Evolutionary conservation across 805 yeast genomes (phyloP).

Genomic region (Cyberlindnera samutprakarnensis): DNA sequence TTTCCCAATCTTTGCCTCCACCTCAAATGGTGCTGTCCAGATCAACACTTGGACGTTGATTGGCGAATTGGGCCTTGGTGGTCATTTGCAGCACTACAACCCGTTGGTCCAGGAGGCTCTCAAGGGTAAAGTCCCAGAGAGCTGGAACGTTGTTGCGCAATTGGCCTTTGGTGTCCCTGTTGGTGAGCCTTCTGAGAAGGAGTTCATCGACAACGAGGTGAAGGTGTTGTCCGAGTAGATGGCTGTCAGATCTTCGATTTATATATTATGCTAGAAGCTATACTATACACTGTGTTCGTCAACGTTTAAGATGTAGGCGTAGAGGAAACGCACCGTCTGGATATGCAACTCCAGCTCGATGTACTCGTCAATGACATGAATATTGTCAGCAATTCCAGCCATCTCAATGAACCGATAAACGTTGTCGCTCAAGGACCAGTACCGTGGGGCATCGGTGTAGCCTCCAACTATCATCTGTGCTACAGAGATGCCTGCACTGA

Average conservation of each 20-base stretch:
- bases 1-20: conserved; percentile 42
- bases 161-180: conserved; percentile 41
- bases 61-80: conserved; percentile 38
- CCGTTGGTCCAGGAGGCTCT: conserved; percentile 33
- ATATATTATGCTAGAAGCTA: neutral
- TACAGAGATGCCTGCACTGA: conserved; percentile 19
- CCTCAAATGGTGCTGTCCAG: conserved; percentile 43
- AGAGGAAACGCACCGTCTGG: conserved; percentile 42
- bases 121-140: conserved; percentile 33
- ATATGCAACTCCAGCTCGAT: conserved; percentile 44
- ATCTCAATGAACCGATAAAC: conserved; percentile 47
- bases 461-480: conserved; percentile 61
- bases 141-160: conserved; percentile 41
- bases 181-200: conserved; percentile 30
- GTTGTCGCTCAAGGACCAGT: conserved; percentile 54
- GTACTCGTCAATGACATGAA: conserved; percentile 55
- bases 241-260: neutral
- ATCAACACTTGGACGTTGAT: conserved; percentile 43
- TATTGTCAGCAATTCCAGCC: conserved; percentile 25
- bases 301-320: conserved; percentile 39
- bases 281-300: no score
- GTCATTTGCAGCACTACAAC: conserved; percentile 47
- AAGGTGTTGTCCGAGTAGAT: conserved; percentile 22
- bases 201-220: conserved; percentile 35
- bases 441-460: conserved; percentile 63